phyloP scores from a whole-genome alignment of 2,329 filamentous ascomycete species.

The Fusarium globosum region DNA sequence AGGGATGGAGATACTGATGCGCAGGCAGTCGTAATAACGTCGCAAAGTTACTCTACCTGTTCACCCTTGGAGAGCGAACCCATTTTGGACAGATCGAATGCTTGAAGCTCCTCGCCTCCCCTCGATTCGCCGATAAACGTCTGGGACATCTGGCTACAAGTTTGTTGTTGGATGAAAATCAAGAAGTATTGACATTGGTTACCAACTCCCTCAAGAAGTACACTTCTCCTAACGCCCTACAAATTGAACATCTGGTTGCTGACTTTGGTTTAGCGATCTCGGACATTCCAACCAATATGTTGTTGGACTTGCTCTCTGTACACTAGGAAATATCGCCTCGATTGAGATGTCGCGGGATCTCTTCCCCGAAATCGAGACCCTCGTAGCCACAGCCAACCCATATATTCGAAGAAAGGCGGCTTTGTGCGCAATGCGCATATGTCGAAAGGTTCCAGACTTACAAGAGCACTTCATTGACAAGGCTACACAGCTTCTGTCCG shows the following conservation, averaged over 20 bases:
- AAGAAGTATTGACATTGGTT: slow-evolving; percentile 95
- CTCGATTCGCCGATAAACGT: slow-evolving; percentile 97
- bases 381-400: slow-evolving; percentile 94
- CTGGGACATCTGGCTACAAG: slow-evolving; percentile 96
- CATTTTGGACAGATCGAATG: slow-evolving; percentile 99
- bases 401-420: slow-evolving; percentile 98
- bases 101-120: slow-evolving; percentile 94
- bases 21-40: slow-evolving; percentile 91
- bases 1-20: slow-evolving; percentile 25
- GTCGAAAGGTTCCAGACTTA: slow-evolving; percentile 95
- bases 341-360: slow-evolving; percentile 98
- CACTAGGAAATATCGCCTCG: slow-evolving; percentile 96
- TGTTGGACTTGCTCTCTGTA: slow-evolving; percentile 94
- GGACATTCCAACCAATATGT: slow-evolving; percentile 99
- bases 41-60: slow-evolving; percentile 96
- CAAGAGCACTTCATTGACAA: slow-evolving; percentile 98
- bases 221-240: slow-evolving; percentile 37
- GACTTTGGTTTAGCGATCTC: slow-evolving; percentile 74
- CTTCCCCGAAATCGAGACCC: slow-evolving; percentile 93
- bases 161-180: slow-evolving; percentile 95
- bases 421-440: slow-evolving; percentile 99
- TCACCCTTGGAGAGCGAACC: slow-evolving; percentile 95
- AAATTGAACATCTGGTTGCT: slow-evolving; percentile 18
- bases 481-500: slow-evolving; percentile 85
- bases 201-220: slow-evolving; percentile 99